Evolutionary conservation across 495 filamentous ascomycete genomes (phyloP), one percentile per base, ranked within the genome.

Genomic region (Acidiella bohemica): DNA sequence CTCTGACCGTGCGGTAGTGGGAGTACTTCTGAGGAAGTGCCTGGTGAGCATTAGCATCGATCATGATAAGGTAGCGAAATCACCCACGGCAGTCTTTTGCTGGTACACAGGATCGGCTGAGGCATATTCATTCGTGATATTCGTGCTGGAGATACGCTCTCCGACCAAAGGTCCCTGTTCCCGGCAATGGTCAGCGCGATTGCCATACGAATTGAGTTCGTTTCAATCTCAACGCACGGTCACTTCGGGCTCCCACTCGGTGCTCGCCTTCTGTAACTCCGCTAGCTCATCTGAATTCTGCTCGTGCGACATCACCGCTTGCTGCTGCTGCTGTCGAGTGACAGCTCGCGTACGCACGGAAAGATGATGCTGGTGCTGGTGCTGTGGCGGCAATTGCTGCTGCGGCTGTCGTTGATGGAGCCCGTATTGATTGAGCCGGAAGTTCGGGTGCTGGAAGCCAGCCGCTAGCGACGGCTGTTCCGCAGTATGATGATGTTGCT

Each of bases 81-180:
- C 22, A 64, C 78, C 58, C 64, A 96, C 90, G 57, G 70, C 72
- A 16, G 87, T 93, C 64, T 96, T 96, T 26, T 77, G 69, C 6
- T 81, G 73, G 51, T 81, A 88, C 18, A 81, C 63, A 6, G 83
- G 80, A 59, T 97, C 88, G 36, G 84, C 88, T 64, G 83, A 80
- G 19, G 84, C 83, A 63, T 94, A 97, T 56, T 94, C 87, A 46
- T 76, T 67, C 4, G 81, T 78, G 51, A 97, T 83, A 35, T 66
- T 71, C 49, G 75, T 74, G 61, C 76, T 93, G 9, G 80, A 73
- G 51, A 74, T 76, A 50, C 81, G 81, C 26, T 76, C 63, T 46
- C 88, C 81, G 32, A 96, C 83, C 10, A 86, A 66, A 24, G 82
- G 80, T 35, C 83, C 87, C 88, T 94, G 32, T 41, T 13, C 26